phyloP scores from a whole-genome alignment of 2,329 filamentous ascomycete species.

The Oidium heveae region DNA sequence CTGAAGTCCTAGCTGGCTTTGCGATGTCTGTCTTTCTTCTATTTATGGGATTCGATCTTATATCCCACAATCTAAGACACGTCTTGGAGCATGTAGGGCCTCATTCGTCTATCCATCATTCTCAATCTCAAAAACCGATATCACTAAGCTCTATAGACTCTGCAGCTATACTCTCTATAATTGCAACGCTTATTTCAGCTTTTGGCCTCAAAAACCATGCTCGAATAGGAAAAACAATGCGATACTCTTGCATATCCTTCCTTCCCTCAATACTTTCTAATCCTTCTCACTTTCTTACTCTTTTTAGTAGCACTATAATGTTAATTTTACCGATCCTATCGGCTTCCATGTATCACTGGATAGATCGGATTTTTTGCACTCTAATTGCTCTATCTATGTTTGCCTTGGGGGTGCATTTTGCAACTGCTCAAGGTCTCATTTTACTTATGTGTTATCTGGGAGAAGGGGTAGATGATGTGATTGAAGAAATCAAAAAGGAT shows the following conservation, averaged over 20 bases:
- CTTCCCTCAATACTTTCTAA: constrained; percentile 78
- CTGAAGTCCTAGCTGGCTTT: constrained; percentile 84
- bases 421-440: constrained; percentile 74
- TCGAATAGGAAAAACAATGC: constrained; percentile 76
- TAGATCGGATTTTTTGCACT: constrained; percentile 61
- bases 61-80: constrained; percentile 84
- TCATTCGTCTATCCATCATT: constrained; percentile 46
- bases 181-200: constrained; percentile 63
- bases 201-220: constrained; percentile 75
- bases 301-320: constrained; percentile 62
- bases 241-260: constrained; percentile 56
- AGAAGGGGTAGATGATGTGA: constrained; percentile 26
- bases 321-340: constrained; percentile 62
- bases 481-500: constrained; percentile 65
- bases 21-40: constrained; percentile 86
- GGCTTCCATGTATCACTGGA: constrained; percentile 54
- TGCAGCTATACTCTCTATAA: constrained; percentile 57
- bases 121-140: constrained; percentile 30
- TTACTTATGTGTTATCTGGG: constrained; percentile 66
- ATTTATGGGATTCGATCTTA: constrained; percentile 92
- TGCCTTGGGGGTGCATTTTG: constrained; percentile 56
- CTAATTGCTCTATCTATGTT: constrained; percentile 78
- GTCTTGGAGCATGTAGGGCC: constrained; percentile 48
- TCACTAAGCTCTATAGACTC: constrained; percentile 56
- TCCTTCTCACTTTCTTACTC: constrained; percentile 79